A percentile compares a stretch with the other conserved stretches of the same genome.
These are phyloP conservation scores for Pyracantha coccinea DNA, from an alignment of 331 rosid genomes.

Conservation along the genomic window DNA sequence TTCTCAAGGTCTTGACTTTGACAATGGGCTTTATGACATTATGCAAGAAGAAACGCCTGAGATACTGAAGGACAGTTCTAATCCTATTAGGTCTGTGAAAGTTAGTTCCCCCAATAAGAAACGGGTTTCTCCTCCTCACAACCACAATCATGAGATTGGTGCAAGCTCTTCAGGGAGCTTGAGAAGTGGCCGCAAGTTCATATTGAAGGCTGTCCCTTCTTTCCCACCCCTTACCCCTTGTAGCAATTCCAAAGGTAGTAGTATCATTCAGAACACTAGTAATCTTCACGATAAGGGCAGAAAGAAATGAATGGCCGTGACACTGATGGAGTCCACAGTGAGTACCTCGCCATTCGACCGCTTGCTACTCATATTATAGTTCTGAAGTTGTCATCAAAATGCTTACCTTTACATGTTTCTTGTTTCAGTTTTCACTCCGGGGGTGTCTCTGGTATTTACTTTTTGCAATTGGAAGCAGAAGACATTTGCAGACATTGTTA, in stretches of 20 bases:
- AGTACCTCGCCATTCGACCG: not conserved
- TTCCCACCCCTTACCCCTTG: conserved; percentile 62
- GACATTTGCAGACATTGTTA: not conserved
- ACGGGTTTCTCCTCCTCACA: conserved; percentile 57
- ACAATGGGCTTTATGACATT: conserved; percentile 15
- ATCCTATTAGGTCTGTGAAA: conserved; percentile 27
- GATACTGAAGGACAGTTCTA: conserved; percentile 30
- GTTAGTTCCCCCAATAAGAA: conserved; percentile 53
- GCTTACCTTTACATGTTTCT: not conserved
- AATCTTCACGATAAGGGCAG: conserved; percentile 15
- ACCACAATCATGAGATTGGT: conserved; percentile 22
- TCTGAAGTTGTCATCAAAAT: not conserved
- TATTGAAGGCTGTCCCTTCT: conserved; percentile 41
- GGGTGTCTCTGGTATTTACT: not conserved
- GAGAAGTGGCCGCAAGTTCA: conserved; percentile 44
- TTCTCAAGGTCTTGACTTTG: conserved; percentile 12
- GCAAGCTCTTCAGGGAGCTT: conserved; percentile 42
- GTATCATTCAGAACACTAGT: not conserved
- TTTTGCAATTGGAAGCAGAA: not conserved
- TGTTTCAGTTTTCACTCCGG: conserved; percentile 5
- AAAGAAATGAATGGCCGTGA: conserved; percentile 15
- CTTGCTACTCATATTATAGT: not conserved
- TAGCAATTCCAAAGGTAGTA: conserved; percentile 21
- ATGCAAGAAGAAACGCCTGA: conserved; percentile 46
- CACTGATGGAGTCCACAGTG: conserved; percentile 6